Conservation (phyloP, 371 early-diverging fungal species). For the Mucor racemosus region DNA sequence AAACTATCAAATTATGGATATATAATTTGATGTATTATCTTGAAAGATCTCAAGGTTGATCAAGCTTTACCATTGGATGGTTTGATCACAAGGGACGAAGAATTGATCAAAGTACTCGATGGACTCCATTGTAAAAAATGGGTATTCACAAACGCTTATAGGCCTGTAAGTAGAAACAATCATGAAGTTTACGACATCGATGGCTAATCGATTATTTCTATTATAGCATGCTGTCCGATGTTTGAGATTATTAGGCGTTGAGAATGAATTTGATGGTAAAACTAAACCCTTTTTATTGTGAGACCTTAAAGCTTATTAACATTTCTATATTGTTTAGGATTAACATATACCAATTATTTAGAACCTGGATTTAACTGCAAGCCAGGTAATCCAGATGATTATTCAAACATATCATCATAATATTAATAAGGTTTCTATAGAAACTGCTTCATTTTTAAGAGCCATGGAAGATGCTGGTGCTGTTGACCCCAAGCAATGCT, state of each 20-base stretch:
- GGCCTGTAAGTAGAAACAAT: conserved; percentile 45
- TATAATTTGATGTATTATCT: not conserved
- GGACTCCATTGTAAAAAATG: conserved; percentile 65
- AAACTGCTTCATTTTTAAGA: conserved; percentile 55
- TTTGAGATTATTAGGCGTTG: conserved; percentile 64
- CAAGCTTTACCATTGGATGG: conserved; percentile 73
- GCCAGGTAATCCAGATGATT: conserved; percentile 54
- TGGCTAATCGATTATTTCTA: not conserved
- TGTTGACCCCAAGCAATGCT: conserved; percentile 60
- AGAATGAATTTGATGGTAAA: conserved; percentile 77
- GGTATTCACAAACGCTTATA: conserved; percentile 88
- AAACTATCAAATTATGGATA: not conserved
- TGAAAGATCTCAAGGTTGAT: conserved; percentile 61
- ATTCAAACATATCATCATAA: not conserved
- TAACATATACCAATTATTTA: conserved; percentile 30
- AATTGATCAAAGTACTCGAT: conserved; percentile 69
- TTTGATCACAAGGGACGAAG: conserved; percentile 63
- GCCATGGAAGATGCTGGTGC: conserved; percentile 79
- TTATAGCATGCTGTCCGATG: conserved; percentile 75
- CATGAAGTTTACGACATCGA: not conserved
- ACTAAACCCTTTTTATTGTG: not conserved
- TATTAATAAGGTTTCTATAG: conserved; percentile 13
- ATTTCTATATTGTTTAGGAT: no score
- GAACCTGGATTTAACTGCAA: conserved; percentile 78
- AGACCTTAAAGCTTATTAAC: not conserved